Conservation (phyloP, 345 rosid species). For the Mangifera indica region DNA sequence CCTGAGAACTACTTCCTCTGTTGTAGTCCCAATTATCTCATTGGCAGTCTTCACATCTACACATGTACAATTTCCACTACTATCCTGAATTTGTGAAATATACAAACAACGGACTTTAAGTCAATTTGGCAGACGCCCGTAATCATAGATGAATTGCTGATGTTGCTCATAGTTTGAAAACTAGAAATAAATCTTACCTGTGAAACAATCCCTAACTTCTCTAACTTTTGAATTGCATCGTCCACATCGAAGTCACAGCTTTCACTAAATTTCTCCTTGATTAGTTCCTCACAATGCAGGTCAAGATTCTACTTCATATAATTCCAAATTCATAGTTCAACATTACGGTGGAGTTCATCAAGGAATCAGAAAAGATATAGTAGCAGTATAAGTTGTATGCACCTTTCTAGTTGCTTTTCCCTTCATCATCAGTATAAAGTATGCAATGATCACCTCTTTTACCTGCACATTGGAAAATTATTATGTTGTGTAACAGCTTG, state of each 20-base stretch:
- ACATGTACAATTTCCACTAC: slow-evolving; percentile 63
- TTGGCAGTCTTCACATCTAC: slow-evolving; percentile 79
- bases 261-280: slow-evolving; percentile 74
- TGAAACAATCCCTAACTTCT: slow-evolving; percentile 74
- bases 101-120: too few species aligned
- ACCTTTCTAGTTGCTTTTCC: slow-evolving; percentile 92
- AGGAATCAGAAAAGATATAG: too few species aligned
- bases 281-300: slow-evolving; percentile 73
- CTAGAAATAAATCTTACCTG: slow-evolving; percentile 50
- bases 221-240: slow-evolving; percentile 84
- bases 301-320: slow-evolving; percentile 65
- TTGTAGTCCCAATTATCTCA: slow-evolving; percentile 82
- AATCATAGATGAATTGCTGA: too few species aligned
- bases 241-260: slow-evolving; percentile 90
- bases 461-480: slow-evolving; percentile 57
- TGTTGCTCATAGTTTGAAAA: too few species aligned
- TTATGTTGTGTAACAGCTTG: too few species aligned
- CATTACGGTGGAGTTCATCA: neutral
- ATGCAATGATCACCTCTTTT: slow-evolving; percentile 85
- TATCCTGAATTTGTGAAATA: too few species aligned
- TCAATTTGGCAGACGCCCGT: too few species aligned
- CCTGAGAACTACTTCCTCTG: slow-evolving; percentile 87
- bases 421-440: slow-evolving; percentile 89
- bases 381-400: slow-evolving; percentile 4
- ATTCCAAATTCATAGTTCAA: slow-evolving; percentile 5